Evolutionary conservation across 148 eudicot genomes (phyloP).

Genomic region (Fagopyrum homotropicum): DNA sequence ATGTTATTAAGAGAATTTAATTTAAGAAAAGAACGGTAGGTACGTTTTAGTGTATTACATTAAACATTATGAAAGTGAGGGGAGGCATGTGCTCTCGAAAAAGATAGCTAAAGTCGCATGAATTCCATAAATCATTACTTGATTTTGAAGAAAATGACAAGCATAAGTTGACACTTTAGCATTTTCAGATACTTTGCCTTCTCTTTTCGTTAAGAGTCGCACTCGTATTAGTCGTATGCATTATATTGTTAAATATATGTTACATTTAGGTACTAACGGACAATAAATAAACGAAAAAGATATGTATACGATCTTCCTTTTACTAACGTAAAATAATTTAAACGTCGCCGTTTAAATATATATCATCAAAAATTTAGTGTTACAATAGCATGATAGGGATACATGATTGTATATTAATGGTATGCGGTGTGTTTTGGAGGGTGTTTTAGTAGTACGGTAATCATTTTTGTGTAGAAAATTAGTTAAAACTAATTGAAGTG

Average conservation of each 20-base stretch:
- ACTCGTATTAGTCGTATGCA: not conserved
- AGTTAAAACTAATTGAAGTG: no score
- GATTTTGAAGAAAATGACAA: conserved; percentile 4
- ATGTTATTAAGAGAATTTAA: not conserved
- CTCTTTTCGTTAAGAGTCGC: not conserved
- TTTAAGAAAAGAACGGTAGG: not conserved
- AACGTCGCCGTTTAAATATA: no score
- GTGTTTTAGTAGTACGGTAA: no score
- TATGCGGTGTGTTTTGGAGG: no score
- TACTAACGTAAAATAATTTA: no score
- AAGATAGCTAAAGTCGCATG: not conserved
- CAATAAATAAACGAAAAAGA: no score
- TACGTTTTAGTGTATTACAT: not conserved
- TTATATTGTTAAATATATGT: not conserved
- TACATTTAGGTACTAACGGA: not conserved
- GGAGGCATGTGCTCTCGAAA: not conserved
- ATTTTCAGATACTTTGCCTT: not conserved
- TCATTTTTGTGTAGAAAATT: no score
- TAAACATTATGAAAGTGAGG: not conserved
- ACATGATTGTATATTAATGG: no score
- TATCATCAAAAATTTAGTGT: no score
- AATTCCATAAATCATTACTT: not conserved
- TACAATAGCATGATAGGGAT: no score
- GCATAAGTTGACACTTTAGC: conserved; percentile 4
- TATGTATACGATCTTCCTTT: no score